These are phyloP conservation scores for Trichoderma sp. DNA, from an alignment of 2,329 filamentous ascomycete species.

Conservation along the genomic window DNA sequence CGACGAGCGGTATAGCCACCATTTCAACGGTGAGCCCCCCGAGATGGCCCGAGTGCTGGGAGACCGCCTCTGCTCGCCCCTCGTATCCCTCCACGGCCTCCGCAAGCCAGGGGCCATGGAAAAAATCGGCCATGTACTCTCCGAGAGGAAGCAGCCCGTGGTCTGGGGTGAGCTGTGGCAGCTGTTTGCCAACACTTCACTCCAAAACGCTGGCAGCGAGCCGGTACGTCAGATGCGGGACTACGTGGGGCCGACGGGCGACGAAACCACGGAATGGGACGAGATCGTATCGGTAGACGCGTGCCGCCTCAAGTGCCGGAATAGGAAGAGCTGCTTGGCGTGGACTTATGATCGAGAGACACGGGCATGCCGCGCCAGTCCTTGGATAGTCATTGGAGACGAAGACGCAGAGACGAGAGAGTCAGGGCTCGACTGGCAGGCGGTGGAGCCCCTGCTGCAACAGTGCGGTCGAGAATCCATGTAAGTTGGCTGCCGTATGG, in stretches of 20 bases:
- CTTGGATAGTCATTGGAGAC: conserved; percentile 52
- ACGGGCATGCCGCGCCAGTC: conserved; percentile 47
- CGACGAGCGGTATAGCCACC: conserved; percentile 54
- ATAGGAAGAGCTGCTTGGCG: conserved; percentile 48
- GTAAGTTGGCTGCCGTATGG: not conserved
- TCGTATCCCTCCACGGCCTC: conserved; percentile 57
- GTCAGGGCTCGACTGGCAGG: conserved; percentile 40
- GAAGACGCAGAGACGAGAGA: conserved; percentile 32
- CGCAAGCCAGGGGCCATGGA: conserved; percentile 49
- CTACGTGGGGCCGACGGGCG: conserved; percentile 53
- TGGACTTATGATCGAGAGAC: conserved; percentile 51
- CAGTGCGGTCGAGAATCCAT: conserved; percentile 28
- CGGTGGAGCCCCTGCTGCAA: conserved; percentile 33
- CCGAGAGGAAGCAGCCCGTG: conserved; percentile 42
- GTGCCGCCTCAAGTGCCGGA: conserved; percentile 47
- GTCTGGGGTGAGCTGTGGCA: conserved; percentile 55
- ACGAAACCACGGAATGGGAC: conserved; percentile 42
- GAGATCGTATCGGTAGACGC: conserved; percentile 43
- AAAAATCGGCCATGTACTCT: conserved; percentile 46
- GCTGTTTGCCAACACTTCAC: conserved; percentile 47
- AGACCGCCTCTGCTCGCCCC: conserved; percentile 56
- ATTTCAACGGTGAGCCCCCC: conserved; percentile 59
- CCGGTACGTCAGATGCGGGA: conserved; percentile 46
- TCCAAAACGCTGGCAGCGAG: conserved; percentile 41
- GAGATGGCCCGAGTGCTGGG: conserved; percentile 50